These are phyloP conservation scores for Eucalyptus marginata DNA, from an alignment of 345 rosid species.

Conservation along the genomic window DNA sequence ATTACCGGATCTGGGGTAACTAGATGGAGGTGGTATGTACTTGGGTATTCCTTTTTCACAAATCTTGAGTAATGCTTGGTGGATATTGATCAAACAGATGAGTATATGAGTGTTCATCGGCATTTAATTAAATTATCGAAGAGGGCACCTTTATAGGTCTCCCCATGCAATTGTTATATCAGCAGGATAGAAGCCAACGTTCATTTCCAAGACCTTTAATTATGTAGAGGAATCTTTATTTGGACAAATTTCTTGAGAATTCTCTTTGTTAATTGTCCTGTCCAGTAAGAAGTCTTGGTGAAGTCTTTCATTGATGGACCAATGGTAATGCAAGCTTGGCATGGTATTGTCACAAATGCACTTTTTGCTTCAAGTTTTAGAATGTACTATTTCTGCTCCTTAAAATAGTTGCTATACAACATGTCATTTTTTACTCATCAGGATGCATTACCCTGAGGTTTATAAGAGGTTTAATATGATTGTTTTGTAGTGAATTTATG, in stretches of 20 bases:
- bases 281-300: neutral
- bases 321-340: neutral
- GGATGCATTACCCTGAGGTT: neutral
- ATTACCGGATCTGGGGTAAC: neutral
- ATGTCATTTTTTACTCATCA: neutral
- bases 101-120: neutral
- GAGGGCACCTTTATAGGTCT: neutral
- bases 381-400: neutral
- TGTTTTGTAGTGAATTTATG: neutral
- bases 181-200: neutral
- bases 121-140: neutral
- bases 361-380: neutral
- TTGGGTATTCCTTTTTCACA: neutral
- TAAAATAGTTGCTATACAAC: neutral
- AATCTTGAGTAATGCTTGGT: neutral
- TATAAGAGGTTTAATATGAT: neutral
- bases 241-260: neutral
- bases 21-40: neutral
- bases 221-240: neutral
- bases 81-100: neutral
- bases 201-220: neutral
- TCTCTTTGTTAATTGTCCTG: neutral
- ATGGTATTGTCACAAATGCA: neutral
- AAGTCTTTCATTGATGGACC: neutral
- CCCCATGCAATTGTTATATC: neutral